Percentiles rank a stretch among this genome's conserved stretches.
Conservation (phyloP, 2,329 filamentous ascomycete species). For the Scleromitrula shiraiana region DNA sequence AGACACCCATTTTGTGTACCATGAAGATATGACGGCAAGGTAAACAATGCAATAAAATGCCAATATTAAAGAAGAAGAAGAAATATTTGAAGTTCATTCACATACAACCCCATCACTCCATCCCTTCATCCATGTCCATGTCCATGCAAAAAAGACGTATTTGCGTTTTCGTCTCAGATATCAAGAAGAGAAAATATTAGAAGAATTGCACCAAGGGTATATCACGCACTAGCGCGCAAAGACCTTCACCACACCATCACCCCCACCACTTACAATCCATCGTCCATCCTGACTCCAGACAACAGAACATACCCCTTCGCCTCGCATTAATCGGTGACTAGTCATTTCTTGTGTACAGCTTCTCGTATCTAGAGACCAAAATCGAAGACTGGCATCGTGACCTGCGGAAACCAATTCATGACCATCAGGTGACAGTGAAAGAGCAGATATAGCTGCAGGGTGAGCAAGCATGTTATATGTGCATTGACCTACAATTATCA, state of each 20-base stretch:
- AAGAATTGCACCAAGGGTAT: slow-evolving; percentile 7
- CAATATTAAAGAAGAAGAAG: not conserved
- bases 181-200: not conserved
- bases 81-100: slow-evolving; percentile 1
- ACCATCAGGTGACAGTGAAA: slow-evolving; percentile 88
- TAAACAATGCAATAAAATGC: not conserved
- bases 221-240: slow-evolving; percentile 47
- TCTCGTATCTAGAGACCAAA: slow-evolving; percentile 95
- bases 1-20: no score
- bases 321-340: slow-evolving; percentile 86
- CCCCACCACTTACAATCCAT: slow-evolving; percentile 89
- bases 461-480: slow-evolving; percentile 99
- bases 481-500: slow-evolving; percentile 70
- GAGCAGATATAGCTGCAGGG: slow-evolving; percentile 81
- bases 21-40: not conserved
- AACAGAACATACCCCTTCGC: slow-evolving; percentile 88
- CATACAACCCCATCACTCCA: not conserved
- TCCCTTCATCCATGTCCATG: not conserved
- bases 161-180: not conserved
- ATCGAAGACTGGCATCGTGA: slow-evolving; percentile 89
- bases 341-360: slow-evolving; percentile 94
- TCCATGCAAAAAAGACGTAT: not conserved
- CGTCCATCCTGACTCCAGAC: slow-evolving; percentile 94
- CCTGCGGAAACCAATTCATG: slow-evolving; percentile 91
- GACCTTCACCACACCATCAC: slow-evolving; percentile 93